These are phyloP conservation scores for Plectosphaerella cucumerina DNA, from an alignment of 2,329 filamentous ascomycete genomes.

Conservation along the genomic window DNA sequence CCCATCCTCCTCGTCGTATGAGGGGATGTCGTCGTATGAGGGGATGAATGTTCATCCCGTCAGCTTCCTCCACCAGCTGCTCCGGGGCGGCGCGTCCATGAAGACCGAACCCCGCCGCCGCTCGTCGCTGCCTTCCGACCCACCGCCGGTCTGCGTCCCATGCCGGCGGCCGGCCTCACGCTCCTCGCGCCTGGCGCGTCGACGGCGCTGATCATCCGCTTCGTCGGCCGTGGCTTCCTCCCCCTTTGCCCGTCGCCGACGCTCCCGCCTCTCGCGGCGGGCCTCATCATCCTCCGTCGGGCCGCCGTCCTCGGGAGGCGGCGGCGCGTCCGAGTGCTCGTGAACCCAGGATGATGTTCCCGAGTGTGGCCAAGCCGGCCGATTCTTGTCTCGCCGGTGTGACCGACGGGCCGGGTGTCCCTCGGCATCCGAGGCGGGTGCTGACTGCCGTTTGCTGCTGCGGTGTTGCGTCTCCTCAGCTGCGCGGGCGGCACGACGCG, in stretches of 20 bases:
- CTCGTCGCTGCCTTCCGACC: constrained; percentile 41
- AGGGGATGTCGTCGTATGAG: background rate
- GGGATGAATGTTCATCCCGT: constrained; percentile 28
- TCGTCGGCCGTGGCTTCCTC: constrained; percentile 37
- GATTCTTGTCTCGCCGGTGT: background rate
- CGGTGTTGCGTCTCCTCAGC: constrained; percentile 30
- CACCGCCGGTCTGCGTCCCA: constrained; percentile 18
- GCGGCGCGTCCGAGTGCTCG: constrained; percentile 58
- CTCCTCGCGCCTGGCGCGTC: constrained; percentile 40
- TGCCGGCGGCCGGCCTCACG: constrained; percentile 22
- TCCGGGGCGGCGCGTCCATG: constrained; percentile 43
- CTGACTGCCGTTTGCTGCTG: constrained; percentile 35
- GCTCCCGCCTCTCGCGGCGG: constrained; percentile 43
- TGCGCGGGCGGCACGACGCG: constrained; percentile 39
- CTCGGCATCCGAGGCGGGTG: constrained; percentile 38
- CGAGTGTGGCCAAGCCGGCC: constrained; percentile 54
- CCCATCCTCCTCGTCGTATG: background rate
- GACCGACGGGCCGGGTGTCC: constrained; percentile 15
- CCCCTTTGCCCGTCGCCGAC: constrained; percentile 39
- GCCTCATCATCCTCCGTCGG: constrained; percentile 43
- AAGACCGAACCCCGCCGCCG: constrained; percentile 37
- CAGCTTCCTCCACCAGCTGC: constrained; percentile 58
- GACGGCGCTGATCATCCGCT: constrained; percentile 37
- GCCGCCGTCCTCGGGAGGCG: constrained; percentile 43
- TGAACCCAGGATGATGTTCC: constrained; percentile 65